These are phyloP conservation scores for Pseudogymnoascus sp. DNA, from an alignment of 2,329 filamentous ascomycete species.

Conservation along the genomic window DNA sequence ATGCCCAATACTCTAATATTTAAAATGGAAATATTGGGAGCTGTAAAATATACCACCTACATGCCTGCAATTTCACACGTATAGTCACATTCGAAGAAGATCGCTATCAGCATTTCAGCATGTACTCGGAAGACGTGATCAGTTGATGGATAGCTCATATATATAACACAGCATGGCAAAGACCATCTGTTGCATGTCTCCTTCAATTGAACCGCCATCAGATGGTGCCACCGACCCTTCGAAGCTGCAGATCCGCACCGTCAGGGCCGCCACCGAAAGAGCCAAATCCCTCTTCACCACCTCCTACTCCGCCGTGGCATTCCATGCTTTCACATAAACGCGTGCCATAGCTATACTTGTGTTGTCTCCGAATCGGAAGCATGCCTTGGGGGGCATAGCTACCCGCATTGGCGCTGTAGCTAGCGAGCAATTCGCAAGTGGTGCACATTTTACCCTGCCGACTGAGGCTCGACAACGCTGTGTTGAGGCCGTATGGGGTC, in stretches of 20 bases:
- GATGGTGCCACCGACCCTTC: background rate
- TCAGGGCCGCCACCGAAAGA: background rate
- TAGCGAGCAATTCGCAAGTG: background rate
- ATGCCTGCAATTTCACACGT: background rate
- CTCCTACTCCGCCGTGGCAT: background rate
- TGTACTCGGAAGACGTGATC: background rate
- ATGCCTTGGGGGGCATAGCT: background rate
- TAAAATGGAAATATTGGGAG: background rate
- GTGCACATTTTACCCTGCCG: background rate
- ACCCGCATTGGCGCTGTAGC: background rate
- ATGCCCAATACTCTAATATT: background rate
- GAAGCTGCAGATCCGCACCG: background rate
- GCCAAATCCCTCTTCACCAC: background rate
- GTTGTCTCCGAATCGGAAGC: background rate
- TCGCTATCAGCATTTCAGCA: background rate
- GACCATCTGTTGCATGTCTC: background rate
- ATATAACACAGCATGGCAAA: background rate
- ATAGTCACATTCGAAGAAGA: background rate
- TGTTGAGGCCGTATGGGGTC: background rate
- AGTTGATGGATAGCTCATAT: background rate
- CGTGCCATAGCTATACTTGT: conserved; percentile 1
- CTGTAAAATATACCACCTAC: background rate
- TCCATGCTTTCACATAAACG: background rate
- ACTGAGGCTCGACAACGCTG: background rate
- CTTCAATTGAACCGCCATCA: background rate